Evolutionary conservation across 768 basidiomycete species (phyloP).

Genomic region (Termitomyces sp.): DNA sequence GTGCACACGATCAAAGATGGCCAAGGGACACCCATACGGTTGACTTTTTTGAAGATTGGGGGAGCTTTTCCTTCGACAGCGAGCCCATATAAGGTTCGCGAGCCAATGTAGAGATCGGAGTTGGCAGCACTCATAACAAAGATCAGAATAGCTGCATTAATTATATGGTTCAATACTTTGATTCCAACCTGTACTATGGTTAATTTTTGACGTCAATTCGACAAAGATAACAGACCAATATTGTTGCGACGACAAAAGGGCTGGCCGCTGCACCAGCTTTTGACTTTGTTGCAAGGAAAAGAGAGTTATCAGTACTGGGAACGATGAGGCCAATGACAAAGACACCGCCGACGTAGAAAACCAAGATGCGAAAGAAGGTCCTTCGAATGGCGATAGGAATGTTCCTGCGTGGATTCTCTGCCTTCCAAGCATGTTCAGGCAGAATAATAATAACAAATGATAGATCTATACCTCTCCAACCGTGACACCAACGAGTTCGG

Average conservation of each 20-base stretch:
- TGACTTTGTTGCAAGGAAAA: constrained; percentile 42
- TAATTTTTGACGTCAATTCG: background rate
- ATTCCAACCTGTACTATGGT: constrained; percentile 42
- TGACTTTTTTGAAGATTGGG: constrained; percentile 38
- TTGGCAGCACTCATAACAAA: constrained; percentile 66
- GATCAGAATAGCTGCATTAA: constrained; percentile 60
- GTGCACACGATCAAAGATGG: constrained; percentile 52
- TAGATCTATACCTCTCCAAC: constrained; percentile 37
- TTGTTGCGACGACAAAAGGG: constrained; percentile 56
- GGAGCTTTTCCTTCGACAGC: constrained; percentile 49
- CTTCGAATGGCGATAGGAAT: constrained; percentile 68
- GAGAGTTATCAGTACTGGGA: constrained; percentile 50
- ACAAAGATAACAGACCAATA: constrained; percentile 22
- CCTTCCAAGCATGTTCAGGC: constrained; percentile 26
- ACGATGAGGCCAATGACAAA: constrained; percentile 73
- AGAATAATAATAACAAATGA: background rate
- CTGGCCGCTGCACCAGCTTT: constrained; percentile 56
- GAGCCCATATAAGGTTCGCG: constrained; percentile 44
- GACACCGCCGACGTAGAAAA: constrained; percentile 68
- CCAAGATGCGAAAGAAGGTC: constrained; percentile 54
- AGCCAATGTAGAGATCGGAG: constrained; percentile 56
- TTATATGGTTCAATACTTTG: constrained; percentile 55
- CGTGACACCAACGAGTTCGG: constrained; percentile 72
- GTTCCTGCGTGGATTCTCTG: constrained; percentile 69
- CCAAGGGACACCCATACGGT: constrained; percentile 44